Conservation (phyloP, 208 protist species). For the Leishmania gerbilli region DNA sequence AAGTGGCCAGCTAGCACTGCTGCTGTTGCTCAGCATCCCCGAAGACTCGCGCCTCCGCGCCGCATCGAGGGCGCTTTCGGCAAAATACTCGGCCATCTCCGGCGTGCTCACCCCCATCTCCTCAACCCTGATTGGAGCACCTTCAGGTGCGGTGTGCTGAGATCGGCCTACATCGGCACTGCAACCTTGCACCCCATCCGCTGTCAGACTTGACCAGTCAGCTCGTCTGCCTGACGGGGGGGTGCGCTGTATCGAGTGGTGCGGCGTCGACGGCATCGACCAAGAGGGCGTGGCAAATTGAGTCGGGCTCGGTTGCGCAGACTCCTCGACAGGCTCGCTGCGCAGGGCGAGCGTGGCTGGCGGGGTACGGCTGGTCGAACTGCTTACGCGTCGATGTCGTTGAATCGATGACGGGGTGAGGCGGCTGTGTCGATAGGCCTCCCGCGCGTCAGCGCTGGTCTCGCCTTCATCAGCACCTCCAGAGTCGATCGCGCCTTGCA, state of each 20-base stretch:
- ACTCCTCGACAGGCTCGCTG: constrained; percentile 25
- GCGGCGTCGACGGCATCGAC: constrained; percentile 19
- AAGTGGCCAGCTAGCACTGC: neutral
- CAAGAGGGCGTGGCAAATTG: neutral
- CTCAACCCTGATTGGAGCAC: constrained; percentile 10
- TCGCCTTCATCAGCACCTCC: neutral
- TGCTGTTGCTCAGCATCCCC: neutral
- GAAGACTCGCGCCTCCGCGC: constrained; percentile 1
- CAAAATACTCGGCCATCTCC: constrained; percentile 48
- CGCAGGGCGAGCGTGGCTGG: constrained; percentile 18
- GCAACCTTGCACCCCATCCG: neutral
- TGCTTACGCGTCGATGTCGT: constrained; percentile 20
- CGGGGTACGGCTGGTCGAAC: constrained; percentile 4
- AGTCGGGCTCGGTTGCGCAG: constrained; percentile 8
- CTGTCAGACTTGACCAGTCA: neutral
- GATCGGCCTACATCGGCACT: neutral
- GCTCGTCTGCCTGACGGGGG: constrained; percentile 1
- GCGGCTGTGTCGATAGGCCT: constrained; percentile 27
- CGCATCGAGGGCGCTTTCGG: constrained; percentile 9
- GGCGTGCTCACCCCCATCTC: constrained; percentile 36
- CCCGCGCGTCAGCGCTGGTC: constrained; percentile 3
- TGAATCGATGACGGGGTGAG: constrained; percentile 25
- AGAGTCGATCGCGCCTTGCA: neutral
- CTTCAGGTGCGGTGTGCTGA: neutral
- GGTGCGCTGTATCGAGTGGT: constrained; percentile 8